Percentiles rank a stretch among this genome's conserved stretches.
Evolutionary conservation across 176 grass and related monocot species (phyloP).

Genomic region (Avena eriantha): DNA sequence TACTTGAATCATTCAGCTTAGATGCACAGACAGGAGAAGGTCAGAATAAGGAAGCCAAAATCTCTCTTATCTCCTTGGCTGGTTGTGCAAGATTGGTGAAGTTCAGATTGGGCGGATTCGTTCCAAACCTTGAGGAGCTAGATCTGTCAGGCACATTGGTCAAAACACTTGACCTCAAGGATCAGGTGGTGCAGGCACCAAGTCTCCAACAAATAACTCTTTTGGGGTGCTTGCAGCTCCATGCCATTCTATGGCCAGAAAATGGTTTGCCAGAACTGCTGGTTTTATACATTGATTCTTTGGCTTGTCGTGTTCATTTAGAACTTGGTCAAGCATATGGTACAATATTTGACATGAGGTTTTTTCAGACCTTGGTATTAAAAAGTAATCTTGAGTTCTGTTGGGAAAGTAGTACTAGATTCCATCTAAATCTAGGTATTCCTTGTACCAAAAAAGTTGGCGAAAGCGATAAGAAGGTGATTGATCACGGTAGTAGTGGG

Average conservation of each 20-base stretch:
- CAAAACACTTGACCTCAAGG: background rate
- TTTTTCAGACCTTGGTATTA: background rate
- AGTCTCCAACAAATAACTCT: background rate
- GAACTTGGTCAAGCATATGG: background rate
- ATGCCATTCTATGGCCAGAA: background rate
- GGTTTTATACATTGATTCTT: background rate
- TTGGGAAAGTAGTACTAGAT: too few relatives aligned
- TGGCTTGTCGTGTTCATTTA: too few relatives aligned
- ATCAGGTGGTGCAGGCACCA: background rate
- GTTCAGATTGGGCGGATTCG: background rate
- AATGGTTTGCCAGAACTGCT: rapidly evolving
- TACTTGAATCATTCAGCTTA: conserved; percentile 28
- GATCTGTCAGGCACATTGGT: background rate
- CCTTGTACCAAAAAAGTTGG: too few relatives aligned
- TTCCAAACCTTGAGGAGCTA: conserved; percentile 14
- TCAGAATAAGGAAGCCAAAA: background rate
- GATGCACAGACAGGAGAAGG: background rate
- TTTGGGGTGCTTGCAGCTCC: background rate
- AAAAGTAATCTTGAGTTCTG: too few relatives aligned
- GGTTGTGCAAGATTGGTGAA: background rate
- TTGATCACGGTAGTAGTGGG: background rate
- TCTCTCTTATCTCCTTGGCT: background rate
- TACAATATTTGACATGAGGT: background rate
- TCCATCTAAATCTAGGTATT: background rate
- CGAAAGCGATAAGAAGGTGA: background rate